These are phyloP conservation scores for Aspergillus floridensis DNA, from an alignment of 2,329 filamentous ascomycete species.

Conservation along the genomic window DNA sequence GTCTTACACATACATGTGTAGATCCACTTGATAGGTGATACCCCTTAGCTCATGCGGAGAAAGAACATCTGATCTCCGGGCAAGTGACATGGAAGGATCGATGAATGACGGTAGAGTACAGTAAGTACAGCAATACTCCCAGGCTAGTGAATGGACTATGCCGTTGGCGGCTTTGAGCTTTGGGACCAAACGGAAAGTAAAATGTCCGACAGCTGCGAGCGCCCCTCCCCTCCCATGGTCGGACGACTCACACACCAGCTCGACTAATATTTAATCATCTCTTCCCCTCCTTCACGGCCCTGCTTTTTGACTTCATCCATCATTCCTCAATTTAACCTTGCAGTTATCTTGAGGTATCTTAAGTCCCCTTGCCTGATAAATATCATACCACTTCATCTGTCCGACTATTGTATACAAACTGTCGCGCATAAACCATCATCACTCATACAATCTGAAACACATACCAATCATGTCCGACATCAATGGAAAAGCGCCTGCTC, in stretches of 20 bases:
- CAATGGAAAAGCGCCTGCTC: slow-evolving; percentile 37
- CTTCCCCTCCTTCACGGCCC: not conserved
- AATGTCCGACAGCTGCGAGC: not conserved
- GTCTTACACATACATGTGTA: too few relatives aligned
- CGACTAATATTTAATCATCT: not conserved
- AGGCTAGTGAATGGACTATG: too few relatives aligned
- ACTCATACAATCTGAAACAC: not conserved
- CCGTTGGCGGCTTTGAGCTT: not conserved
- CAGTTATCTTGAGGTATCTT: not conserved
- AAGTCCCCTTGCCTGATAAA: not conserved
- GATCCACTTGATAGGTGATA: not conserved
- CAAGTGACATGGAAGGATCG: not conserved
- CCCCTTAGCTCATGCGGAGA: not conserved
- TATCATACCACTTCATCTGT: not conserved
- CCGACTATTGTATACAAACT: not conserved
- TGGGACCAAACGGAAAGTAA: not conserved
- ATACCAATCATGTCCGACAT: not conserved
- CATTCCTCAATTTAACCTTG: not conserved
- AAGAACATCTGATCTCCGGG: not conserved
- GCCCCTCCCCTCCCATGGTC: not conserved
- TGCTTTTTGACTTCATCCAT: not conserved
- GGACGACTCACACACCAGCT: not conserved
- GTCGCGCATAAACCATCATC: too few relatives aligned
- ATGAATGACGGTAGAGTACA: too few relatives aligned
- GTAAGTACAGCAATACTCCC: too few relatives aligned